These are phyloP conservation scores for Plasmodium ovale DNA, from an alignment of 169 alveolate species.

Conservation along the genomic window DNA sequence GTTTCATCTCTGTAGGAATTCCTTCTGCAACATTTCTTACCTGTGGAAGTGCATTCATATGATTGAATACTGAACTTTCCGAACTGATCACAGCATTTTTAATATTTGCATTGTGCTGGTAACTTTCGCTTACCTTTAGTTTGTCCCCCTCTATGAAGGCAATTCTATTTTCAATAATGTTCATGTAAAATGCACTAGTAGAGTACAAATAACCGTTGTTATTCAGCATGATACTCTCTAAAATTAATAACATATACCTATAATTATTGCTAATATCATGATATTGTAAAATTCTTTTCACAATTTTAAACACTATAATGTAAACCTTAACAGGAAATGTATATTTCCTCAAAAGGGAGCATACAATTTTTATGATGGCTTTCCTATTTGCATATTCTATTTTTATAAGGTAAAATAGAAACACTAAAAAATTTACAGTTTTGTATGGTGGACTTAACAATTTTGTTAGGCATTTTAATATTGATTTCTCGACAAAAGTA, in stretches of 20 bases:
- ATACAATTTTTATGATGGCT: slow-evolving; percentile 13
- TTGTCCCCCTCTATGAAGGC: background rate
- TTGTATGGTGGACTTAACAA: slow-evolving; percentile 23
- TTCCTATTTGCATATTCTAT: slow-evolving; percentile 43
- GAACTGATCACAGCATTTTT: too few species aligned
- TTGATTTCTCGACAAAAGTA: slow-evolving; percentile 24
- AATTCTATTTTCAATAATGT: slow-evolving; percentile 38
- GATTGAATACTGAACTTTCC: background rate
- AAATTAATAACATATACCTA: slow-evolving; percentile 24
- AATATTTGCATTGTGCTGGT: too few species aligned
- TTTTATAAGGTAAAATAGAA: slow-evolving; percentile 30
- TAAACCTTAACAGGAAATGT: slow-evolving; percentile 36
- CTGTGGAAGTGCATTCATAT: background rate
- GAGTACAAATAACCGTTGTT: slow-evolving; percentile 21
- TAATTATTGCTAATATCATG: slow-evolving; percentile 17
- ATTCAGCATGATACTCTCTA: slow-evolving; percentile 12
- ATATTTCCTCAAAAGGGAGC: slow-evolving; percentile 31
- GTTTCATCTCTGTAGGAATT: background rate
- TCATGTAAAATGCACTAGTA: slow-evolving; percentile 19
- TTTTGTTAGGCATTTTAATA: slow-evolving; percentile 7
- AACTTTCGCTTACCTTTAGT: too few species aligned
- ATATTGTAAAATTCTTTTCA: slow-evolving; percentile 17
- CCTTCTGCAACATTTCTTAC: background rate
- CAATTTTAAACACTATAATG: slow-evolving; percentile 32
- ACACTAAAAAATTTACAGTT: slow-evolving; percentile 19